Evolutionary conservation across 2,329 filamentous ascomycete species (phyloP), one percentile per base, ranked within the genome.

Genomic region (Geosmithia morbida): DNA sequence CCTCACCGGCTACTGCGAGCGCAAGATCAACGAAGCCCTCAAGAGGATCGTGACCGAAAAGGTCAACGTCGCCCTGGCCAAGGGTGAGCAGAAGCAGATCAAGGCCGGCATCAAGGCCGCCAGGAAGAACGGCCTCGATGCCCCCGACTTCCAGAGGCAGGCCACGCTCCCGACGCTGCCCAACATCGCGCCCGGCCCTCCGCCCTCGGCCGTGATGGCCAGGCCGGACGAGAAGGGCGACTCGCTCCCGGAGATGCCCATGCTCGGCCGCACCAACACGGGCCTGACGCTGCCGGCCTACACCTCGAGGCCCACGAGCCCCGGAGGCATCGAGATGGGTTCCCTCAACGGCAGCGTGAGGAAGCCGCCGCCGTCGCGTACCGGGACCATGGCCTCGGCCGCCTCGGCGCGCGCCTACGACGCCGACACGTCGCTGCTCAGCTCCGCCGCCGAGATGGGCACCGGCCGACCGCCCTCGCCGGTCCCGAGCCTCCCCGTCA

Each of bases 21-120:
- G 88, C 43, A 97, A 97, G 68, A 83, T 95, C 61, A 94, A 94
- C 65, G 82, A 79, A 56, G 75, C 88, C 54, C 72, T 98, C 54
- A 84, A 84, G 58, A 80, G 80, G 54, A 92, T 97, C 53, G 89
- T 97, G 3, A 80, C 81, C 48, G 76, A 72, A 56, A 96, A 92
- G 66, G 85, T 95, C 56, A 87, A 92, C 65, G 89, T 87, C 62
- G 90, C 88, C 0, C 67, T 97, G 22, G 84, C 82, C 46, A 87
- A 88, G 56, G 84, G 92, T 47, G 81, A 84, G 60, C 72, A 70
- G 51, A 77, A 73, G 55, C 70, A 73, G 54, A 65, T 66, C 20
- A 75, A 69, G 56, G 71, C 68, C 1, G 74, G 73, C 51, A 48
- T 65, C 22, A 74, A 66, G 55, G 67, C 65, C 17, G 73, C 72